Percentiles rank a stretch among this genome's conserved stretches.
Evolutionary conservation across 2,329 filamentous ascomycete genomes (phyloP).

Genomic region (Arachnopeziza araneosa): DNA sequence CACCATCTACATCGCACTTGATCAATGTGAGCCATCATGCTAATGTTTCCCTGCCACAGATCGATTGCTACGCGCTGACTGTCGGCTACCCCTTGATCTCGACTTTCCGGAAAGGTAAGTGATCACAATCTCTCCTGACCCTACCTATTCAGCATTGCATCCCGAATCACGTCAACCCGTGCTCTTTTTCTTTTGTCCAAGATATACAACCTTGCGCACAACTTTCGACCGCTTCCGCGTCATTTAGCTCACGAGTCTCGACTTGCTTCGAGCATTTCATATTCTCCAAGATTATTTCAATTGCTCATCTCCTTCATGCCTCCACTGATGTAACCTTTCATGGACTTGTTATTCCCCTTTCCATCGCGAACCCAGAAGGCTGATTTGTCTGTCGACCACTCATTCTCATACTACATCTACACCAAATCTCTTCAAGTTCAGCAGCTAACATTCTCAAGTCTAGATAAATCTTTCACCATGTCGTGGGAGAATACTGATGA

Average conservation of each 20-base stretch:
- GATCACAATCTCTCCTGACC: neutral
- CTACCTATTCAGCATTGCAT: too few species aligned
- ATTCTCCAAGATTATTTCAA: neutral
- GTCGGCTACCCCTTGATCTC: neutral
- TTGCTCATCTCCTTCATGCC: neutral
- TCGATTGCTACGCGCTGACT: neutral
- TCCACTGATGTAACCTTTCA: neutral
- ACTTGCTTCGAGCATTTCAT: neutral
- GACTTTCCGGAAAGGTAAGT: neutral
- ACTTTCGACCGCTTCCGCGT: too few species aligned
- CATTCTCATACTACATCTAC: neutral
- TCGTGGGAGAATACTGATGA: conserved; percentile 16
- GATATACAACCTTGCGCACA: too few species aligned
- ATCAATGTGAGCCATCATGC: neutral
- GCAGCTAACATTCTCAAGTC: neutral
- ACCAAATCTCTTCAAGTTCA: neutral
- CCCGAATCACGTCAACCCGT: too few species aligned
- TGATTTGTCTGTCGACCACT: neutral
- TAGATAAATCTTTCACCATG: neutral
- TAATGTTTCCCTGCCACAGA: neutral
- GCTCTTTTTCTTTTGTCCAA: too few species aligned
- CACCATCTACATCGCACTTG: neutral
- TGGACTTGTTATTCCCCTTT: neutral
- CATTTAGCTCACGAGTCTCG: too few species aligned
- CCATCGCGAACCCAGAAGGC: neutral